Conservation (phyloP, 1,284 basidiomycete species). For the Sporisorium graminicola region DNA sequence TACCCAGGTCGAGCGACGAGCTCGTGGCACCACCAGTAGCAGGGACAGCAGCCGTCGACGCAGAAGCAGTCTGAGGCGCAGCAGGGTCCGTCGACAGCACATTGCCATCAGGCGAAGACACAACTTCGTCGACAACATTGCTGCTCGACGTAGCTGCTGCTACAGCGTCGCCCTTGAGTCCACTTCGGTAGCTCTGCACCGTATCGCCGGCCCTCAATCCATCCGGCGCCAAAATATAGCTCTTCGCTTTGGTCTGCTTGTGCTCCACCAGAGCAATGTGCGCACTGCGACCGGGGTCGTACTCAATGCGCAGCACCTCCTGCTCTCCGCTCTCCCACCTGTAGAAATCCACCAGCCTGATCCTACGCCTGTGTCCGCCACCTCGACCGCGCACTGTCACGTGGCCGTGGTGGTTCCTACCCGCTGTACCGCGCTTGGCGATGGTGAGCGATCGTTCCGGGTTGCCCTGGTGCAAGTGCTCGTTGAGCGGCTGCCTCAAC, state of each 20-base stretch:
- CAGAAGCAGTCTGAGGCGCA: constrained; percentile 38
- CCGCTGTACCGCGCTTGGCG: constrained; percentile 85
- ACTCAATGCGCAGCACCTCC: constrained; percentile 93
- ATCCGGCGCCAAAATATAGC: constrained; percentile 92
- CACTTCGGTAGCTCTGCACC: constrained; percentile 83
- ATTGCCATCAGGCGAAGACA: constrained; percentile 15
- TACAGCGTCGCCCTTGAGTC: constrained; percentile 11
- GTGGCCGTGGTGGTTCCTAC: constrained; percentile 82
- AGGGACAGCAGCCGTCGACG: background rate
- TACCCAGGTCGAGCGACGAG: constrained; percentile 79
- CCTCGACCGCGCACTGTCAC: constrained; percentile 91
- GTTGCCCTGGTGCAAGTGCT: constrained; percentile 84
- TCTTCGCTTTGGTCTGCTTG: constrained; percentile 75
- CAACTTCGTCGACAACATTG: constrained; percentile 25
- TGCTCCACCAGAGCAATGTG: constrained; percentile 88
- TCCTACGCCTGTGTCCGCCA: constrained; percentile 88
- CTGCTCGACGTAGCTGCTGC: constrained; percentile 9
- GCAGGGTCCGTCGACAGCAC: constrained; percentile 31
- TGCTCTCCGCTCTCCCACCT: constrained; percentile 80
- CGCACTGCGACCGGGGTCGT: constrained; percentile 91
- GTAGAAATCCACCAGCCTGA: constrained; percentile 88
- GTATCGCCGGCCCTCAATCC: constrained; percentile 88
- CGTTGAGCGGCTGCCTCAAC: constrained; percentile 82
- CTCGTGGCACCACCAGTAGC: constrained; percentile 72
- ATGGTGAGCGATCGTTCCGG: constrained; percentile 85